Evolutionary conservation across 2,329 filamentous ascomycete genomes (phyloP).

Genomic region (Daldinia eschscholtzii): DNA sequence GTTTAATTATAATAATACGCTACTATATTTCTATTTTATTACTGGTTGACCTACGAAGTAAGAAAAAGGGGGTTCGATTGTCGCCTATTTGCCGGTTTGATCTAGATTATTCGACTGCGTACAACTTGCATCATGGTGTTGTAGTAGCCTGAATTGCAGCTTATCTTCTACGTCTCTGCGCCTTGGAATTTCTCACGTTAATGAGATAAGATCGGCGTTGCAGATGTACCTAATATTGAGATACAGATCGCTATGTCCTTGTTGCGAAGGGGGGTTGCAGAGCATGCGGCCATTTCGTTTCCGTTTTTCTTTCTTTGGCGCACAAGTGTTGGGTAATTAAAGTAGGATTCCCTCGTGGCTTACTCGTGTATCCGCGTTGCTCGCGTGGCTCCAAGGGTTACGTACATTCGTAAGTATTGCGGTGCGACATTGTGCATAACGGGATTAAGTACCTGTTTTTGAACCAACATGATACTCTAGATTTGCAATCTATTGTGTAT

Average conservation of each 20-base stretch:
- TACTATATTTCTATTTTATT: conserved; percentile 1
- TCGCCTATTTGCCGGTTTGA: conserved; percentile 20
- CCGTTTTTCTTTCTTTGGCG: conserved; percentile 14
- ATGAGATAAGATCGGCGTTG: conserved; percentile 34
- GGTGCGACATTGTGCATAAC: conserved; percentile 12
- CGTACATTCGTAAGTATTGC: conserved; percentile 22
- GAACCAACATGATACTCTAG: conserved; percentile 5
- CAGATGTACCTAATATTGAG: conserved; percentile 18
- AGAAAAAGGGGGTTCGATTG: conserved; percentile 13
- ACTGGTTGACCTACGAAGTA: conserved; percentile 1
- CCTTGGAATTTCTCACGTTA: conserved; percentile 14
- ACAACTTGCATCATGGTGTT: conserved; percentile 19
- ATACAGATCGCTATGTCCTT: conserved; percentile 26
- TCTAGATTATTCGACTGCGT: conserved; percentile 26
- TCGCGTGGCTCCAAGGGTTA: conserved; percentile 32
- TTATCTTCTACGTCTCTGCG: conserved; percentile 7
- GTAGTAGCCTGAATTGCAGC: conserved; percentile 31
- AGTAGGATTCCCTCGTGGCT: conserved; percentile 38
- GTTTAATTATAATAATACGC: conserved; percentile 20
- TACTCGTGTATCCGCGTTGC: conserved; percentile 36
- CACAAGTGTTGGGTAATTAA: conserved; percentile 18
- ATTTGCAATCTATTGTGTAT: conserved; percentile 4
- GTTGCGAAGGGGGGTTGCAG: conserved; percentile 23
- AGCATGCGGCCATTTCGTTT: conserved; percentile 36
- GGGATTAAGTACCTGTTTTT: conserved; percentile 15